Conservation (phyloP, 768 basidiomycete species). For the Xanthoconium stramineum region DNA sequence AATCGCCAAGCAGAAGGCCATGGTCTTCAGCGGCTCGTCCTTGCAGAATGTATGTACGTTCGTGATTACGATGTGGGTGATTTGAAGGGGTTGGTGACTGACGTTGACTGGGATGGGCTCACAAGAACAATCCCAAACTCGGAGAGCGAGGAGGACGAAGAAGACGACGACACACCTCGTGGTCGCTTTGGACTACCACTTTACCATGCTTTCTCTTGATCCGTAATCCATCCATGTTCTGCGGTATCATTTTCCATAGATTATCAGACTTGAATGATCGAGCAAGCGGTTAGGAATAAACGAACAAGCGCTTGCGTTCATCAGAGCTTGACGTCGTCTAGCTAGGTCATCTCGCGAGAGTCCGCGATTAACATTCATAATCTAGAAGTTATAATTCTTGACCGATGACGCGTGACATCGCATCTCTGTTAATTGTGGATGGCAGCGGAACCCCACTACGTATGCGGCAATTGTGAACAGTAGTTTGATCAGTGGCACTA, state of each 20-base stretch:
- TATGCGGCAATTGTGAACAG: not conserved
- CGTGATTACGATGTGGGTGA: not conserved
- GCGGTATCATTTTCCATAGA: not conserved
- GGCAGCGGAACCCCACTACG: not conserved
- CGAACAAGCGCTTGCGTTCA: too few relatives aligned
- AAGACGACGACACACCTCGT: not conserved
- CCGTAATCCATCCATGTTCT: not conserved
- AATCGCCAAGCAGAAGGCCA: slow-evolving; percentile 9
- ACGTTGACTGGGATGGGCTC: slow-evolving; percentile 20
- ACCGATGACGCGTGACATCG: not conserved
- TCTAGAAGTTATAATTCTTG: too few relatives aligned
- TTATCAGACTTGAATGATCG: not conserved
- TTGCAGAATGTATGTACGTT: slow-evolving; percentile 13
- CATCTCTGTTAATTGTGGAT: not conserved
- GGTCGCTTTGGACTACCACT: not conserved
- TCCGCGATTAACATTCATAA: too few relatives aligned
- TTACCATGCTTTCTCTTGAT: not conserved
- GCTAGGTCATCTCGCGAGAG: too few relatives aligned
- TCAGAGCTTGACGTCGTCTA: too few relatives aligned
- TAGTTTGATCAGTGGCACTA: not conserved
- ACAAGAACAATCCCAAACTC: not conserved
- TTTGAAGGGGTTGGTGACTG: slow-evolving; percentile 5
- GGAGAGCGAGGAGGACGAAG: not conserved
- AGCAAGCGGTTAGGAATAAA: too few relatives aligned
- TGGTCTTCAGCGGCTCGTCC: slow-evolving; percentile 9